Evolutionary conservation across 768 basidiomycete genomes (phyloP).

Genomic region (Aureoboletus auriporus): DNA sequence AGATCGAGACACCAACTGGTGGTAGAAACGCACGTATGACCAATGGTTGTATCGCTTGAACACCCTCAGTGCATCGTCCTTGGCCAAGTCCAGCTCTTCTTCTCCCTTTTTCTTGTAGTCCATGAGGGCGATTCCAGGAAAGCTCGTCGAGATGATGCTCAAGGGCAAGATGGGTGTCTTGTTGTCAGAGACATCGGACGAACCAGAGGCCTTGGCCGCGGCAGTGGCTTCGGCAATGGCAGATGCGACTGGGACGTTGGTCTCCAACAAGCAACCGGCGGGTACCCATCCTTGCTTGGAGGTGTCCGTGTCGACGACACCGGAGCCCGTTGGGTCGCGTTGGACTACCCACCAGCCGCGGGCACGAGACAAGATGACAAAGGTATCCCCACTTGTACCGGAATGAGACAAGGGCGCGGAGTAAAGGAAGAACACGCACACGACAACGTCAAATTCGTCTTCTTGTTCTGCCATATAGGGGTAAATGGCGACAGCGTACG

Average conservation of each 20-base stretch:
- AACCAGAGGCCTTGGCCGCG: conserved; percentile 45
- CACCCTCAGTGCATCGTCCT: conserved; percentile 85
- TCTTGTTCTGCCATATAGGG: conserved; percentile 98
- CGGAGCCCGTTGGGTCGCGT: conserved; percentile 83
- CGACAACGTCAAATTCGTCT: conserved; percentile 96
- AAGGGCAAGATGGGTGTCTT: conserved; percentile 84
- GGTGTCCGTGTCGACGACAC: conserved; percentile 70
- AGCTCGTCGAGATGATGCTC: conserved; percentile 95
- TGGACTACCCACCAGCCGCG: conserved; percentile 99
- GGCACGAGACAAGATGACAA: conserved; percentile 89
- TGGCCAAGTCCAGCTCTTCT: conserved; percentile 85
- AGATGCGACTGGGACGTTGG: conserved; percentile 83
- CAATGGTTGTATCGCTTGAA: conserved; percentile 99
- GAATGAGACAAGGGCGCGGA: conserved; percentile 2
- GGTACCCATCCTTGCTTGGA: conserved; percentile 95
- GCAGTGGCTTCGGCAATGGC: conserved; percentile 82
- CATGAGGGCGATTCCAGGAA: conserved; percentile 95
- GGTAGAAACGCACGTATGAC: conserved; percentile 66
- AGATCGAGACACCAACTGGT: neutral
- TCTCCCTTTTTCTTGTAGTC: conserved; percentile 93
- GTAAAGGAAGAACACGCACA: conserved; percentile 51
- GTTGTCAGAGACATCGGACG: conserved; percentile 34
- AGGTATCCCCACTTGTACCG: conserved; percentile 75
- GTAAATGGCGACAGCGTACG: conserved; percentile 97
- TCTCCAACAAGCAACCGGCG: conserved; percentile 93